phyloP scores from a whole-genome alignment of 2,329 filamentous ascomycete species.

The Sphaceloma murrayae region DNA sequence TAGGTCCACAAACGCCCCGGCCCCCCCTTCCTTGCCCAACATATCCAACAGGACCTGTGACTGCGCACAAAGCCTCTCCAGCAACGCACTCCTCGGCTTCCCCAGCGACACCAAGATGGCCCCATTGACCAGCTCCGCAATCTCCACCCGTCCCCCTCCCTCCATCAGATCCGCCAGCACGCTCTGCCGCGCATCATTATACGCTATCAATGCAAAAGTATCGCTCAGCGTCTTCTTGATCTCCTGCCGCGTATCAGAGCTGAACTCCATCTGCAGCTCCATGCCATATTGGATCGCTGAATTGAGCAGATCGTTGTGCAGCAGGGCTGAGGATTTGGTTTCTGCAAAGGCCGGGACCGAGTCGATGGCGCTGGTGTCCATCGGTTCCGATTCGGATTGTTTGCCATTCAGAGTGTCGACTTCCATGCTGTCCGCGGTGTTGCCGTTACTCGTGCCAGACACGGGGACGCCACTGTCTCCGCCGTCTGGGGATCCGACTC shows the following conservation, averaged over 20 bases:
- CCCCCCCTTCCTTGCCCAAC: conserved; percentile 57
- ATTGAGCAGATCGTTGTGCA: conserved; percentile 47
- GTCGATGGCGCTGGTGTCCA: conserved; percentile 26
- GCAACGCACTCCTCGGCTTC: conserved; percentile 73
- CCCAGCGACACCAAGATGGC: conserved; percentile 85
- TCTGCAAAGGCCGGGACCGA: conserved; percentile 5
- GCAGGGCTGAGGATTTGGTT: conserved; percentile 19
- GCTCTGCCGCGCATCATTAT: conserved; percentile 68
- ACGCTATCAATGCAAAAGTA: conserved; percentile 82
- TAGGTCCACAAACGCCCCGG: conserved; percentile 70
- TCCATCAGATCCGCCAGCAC: conserved; percentile 72
- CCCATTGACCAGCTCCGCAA: conserved; percentile 89
- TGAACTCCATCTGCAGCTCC: conserved; percentile 67
- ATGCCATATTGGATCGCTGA: conserved; percentile 73
- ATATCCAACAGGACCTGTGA: conserved; percentile 79
- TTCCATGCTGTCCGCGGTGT: too few species aligned
- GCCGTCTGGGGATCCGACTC: neutral
- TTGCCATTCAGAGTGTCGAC: too few species aligned
- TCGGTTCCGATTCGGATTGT: conserved; percentile 24
- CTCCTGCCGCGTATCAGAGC: conserved; percentile 58
- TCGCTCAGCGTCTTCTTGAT: conserved; percentile 66
- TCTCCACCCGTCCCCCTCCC: conserved; percentile 59
- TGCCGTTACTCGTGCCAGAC: conserved; percentile 26
- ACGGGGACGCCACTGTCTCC: conserved; percentile 30
- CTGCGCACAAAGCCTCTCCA: conserved; percentile 80